These are phyloP conservation scores for Phytopythium montanum DNA, from an alignment of 352 stramenopile genomes.

Conservation along the genomic window DNA sequence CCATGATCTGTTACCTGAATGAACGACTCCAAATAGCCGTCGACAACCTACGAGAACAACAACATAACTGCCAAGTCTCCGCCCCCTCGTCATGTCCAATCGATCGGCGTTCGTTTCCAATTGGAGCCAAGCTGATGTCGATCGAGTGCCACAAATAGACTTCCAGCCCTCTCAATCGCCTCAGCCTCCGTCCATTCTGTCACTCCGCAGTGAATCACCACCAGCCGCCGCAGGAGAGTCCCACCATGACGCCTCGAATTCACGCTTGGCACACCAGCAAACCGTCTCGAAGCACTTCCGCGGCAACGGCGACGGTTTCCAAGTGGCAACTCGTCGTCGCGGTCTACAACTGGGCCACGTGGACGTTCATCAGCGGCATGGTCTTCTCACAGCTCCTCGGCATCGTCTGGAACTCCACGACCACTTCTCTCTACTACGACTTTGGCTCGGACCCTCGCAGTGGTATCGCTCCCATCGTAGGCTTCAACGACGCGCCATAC, in stretches of 20 bases:
- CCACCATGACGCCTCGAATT: background rate
- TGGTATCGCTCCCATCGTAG: constrained; percentile 10
- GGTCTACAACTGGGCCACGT: constrained; percentile 23
- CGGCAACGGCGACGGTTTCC: background rate
- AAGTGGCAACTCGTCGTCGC: background rate
- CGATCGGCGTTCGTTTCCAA: too few relatives aligned
- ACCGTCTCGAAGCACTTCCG: background rate
- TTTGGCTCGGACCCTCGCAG: constrained; percentile 7
- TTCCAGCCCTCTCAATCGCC: too few relatives aligned
- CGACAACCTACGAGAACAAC: too few relatives aligned
- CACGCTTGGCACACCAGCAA: background rate
- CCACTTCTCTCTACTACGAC: background rate
- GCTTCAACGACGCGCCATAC: constrained; percentile 36
- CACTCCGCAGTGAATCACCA: background rate
- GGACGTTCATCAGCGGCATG: constrained; percentile 17
- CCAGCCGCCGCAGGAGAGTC: background rate
- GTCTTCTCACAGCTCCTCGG: constrained; percentile 24
- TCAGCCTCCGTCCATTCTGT: too few relatives aligned
- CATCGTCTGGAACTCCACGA: constrained; percentile 13
- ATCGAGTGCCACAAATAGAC: too few relatives aligned
- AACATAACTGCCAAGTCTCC: too few relatives aligned
- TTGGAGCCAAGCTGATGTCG: too few relatives aligned
- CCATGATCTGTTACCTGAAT: too few relatives aligned
- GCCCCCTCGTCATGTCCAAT: too few relatives aligned
- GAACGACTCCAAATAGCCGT: too few relatives aligned